These are phyloP conservation scores for Candida dubliniensis DNA, from an alignment of 1,139 yeast species.

Conservation along the genomic window DNA sequence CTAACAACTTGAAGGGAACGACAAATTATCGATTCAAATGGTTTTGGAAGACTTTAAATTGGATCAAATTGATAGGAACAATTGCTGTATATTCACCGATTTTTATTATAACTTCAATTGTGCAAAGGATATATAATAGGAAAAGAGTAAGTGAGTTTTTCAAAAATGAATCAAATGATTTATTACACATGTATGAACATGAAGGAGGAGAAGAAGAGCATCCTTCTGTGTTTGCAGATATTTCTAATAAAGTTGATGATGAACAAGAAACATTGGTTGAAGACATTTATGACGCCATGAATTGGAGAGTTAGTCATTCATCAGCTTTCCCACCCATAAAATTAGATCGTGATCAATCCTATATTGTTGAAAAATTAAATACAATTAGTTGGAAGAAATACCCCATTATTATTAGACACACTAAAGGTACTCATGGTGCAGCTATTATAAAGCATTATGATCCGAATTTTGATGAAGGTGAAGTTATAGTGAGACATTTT, in stretches of 20 bases:
- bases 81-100: conserved; percentile 52
- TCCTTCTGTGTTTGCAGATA: conserved; percentile 13
- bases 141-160: conserved; percentile 33
- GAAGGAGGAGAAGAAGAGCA: conserved; percentile 9
- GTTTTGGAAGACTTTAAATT: conserved; percentile 38
- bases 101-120: conserved; percentile 43
- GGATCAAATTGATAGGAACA: conserved; percentile 45
- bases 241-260: conserved; percentile 39
- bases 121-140: conserved; percentile 40
- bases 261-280: conserved; percentile 60
- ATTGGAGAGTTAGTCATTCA: conserved; percentile 35
- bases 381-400: conserved; percentile 63
- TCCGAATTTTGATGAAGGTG: conserved; percentile 63
- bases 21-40: conserved; percentile 14
- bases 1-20: background rate
- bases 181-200: conserved; percentile 31
- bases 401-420: conserved; percentile 66
- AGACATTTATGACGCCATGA: conserved; percentile 59
- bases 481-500: conserved; percentile 65
- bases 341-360: conserved; percentile 44
- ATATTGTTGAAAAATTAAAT: conserved; percentile 59
- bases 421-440: conserved; percentile 77
- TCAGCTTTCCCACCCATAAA: conserved; percentile 36
- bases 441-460: conserved; percentile 65
- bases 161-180: conserved; percentile 27